Percentiles rank a stretch among this genome's conserved stretches.
Evolutionary conservation across 1,139 yeast genomes (phyloP).

Genomic region (Debaryomyces nepalensis): DNA sequence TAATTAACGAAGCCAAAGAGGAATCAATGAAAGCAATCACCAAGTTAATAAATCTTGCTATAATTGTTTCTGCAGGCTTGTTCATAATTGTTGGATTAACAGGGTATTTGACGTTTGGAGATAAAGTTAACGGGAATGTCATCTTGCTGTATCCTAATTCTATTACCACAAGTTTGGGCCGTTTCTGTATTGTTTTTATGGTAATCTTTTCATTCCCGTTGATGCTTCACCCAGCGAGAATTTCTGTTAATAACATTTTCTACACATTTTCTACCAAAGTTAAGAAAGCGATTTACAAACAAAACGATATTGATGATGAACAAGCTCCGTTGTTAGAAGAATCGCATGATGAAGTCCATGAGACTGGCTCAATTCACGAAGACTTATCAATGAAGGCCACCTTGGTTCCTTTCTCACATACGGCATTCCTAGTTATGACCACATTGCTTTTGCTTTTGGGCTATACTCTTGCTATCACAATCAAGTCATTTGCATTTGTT

Average conservation of each 20-base stretch:
- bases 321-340: slow-evolving; percentile 21
- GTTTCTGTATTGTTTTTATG: slow-evolving; percentile 77
- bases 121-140: slow-evolving; percentile 69
- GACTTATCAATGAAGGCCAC: slow-evolving; percentile 21
- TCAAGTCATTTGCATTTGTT: slow-evolving; percentile 58
- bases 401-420: slow-evolving; percentile 56
- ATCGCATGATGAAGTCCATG: slow-evolving; percentile 13
- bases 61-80: slow-evolving; percentile 41
- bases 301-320: slow-evolving; percentile 13
- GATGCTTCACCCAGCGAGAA: slow-evolving; percentile 91
- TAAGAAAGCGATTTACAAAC: slow-evolving; percentile 5
- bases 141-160: slow-evolving; percentile 65
- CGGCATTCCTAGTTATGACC: slow-evolving; percentile 54
- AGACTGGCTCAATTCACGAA: slow-evolving; percentile 2
- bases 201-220: slow-evolving; percentile 88
- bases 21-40: slow-evolving; percentile 56
- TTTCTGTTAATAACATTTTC: slow-evolving; percentile 76
- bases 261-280: slow-evolving; percentile 45
- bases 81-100: slow-evolving; percentile 47
- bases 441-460: slow-evolving; percentile 46
- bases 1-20: slow-evolving; percentile 56
- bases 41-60: slow-evolving; percentile 58
- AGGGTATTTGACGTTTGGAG: slow-evolving; percentile 53
- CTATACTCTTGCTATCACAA: slow-evolving; percentile 48
- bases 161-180: slow-evolving; percentile 63